phyloP scores from a whole-genome alignment of 1,284 basidiomycete genomes.

The Leccinum griseonigrum region DNA sequence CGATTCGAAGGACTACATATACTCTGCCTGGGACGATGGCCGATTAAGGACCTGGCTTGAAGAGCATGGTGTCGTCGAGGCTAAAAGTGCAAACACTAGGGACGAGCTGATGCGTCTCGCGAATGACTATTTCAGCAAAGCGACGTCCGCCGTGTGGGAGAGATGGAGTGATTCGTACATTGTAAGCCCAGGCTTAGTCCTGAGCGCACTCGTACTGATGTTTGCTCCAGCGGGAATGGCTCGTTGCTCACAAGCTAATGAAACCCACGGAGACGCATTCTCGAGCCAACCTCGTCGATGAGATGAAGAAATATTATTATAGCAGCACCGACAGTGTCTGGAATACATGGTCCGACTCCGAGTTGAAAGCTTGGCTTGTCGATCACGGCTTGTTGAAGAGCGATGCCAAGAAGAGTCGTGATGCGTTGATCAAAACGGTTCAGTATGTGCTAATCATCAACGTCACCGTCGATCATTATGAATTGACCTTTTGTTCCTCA shows the following conservation, averaged over 20 bases:
- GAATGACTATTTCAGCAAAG: constrained; percentile 63
- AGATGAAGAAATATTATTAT: constrained; percentile 85
- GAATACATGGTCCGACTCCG: constrained; percentile 67
- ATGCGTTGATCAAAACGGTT: constrained; percentile 76
- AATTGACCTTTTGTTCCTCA: constrained; percentile 21
- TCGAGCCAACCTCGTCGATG: constrained; percentile 64
- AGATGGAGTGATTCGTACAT: constrained; percentile 86
- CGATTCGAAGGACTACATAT: constrained; percentile 81
- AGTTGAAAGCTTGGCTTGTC: constrained; percentile 71
- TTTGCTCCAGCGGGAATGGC: constrained; percentile 68
- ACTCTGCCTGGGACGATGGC: constrained; percentile 85
- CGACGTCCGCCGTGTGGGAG: constrained; percentile 68
- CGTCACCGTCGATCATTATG: fast-evolving
- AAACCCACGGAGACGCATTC: constrained; percentile 18
- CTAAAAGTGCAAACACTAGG: constrained; percentile 58
- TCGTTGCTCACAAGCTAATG: constrained; percentile 63
- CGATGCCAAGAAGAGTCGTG: constrained; percentile 66
- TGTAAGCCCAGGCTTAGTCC: constrained; percentile 41
- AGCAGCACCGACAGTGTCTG: constrained; percentile 57
- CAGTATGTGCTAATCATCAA: constrained; percentile 37
- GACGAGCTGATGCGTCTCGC: constrained; percentile 71
- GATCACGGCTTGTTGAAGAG: constrained; percentile 67
- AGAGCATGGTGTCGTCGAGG: constrained; percentile 69
- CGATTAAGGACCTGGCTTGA: constrained; percentile 69
- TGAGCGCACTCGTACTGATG: not conserved